Conservation (phyloP, 1,284 basidiomycete genomes). For the Coriolopsis trogii region DNA sequence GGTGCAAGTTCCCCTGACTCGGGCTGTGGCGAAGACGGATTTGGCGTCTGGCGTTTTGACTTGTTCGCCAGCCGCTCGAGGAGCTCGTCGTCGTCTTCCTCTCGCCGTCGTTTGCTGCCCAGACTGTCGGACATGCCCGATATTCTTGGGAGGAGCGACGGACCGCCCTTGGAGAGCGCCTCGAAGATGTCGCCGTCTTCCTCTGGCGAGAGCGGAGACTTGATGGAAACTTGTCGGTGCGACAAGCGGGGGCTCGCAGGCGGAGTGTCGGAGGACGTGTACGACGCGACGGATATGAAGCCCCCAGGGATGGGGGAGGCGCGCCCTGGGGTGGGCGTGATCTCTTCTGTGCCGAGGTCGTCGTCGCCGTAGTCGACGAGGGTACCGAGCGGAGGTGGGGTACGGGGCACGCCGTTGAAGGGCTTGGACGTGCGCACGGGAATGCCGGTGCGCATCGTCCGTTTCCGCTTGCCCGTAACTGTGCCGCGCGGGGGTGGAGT, state of each 20-base stretch:
- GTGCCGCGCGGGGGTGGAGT: slow-evolving; percentile 39
- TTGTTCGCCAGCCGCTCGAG: slow-evolving; percentile 59
- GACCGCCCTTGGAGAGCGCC: slow-evolving; percentile 46
- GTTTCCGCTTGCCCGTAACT: slow-evolving; percentile 59
- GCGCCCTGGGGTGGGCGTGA: slow-evolving; percentile 12
- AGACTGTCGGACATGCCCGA: slow-evolving; percentile 44
- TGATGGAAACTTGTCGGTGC: slow-evolving; percentile 45
- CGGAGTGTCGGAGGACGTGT: slow-evolving; percentile 19
- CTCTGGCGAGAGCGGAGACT: slow-evolving; percentile 17
- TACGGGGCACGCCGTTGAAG: slow-evolving; percentile 38
- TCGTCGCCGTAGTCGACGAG: slow-evolving; percentile 76
- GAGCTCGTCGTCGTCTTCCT: slow-evolving; percentile 76
- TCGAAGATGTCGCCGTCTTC: slow-evolving; percentile 61
- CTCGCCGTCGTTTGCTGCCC: slow-evolving; percentile 75
- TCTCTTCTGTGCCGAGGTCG: slow-evolving; percentile 26
- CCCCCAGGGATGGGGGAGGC: slow-evolving; percentile 17
- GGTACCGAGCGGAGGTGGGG: slow-evolving; percentile 54
- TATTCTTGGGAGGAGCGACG: slow-evolving; percentile 44
- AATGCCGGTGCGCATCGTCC: slow-evolving; percentile 24
- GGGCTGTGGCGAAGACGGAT: slow-evolving; percentile 8
- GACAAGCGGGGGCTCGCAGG: slow-evolving; percentile 36
- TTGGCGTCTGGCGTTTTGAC: slow-evolving; percentile 49
- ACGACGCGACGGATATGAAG: slow-evolving; percentile 19
- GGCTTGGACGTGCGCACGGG: slow-evolving; percentile 25
- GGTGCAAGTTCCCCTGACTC: slow-evolving; percentile 15